Conservation (phyloP, 2,329 filamentous ascomycete genomes). For the Aureobasidium namibiae region DNA sequence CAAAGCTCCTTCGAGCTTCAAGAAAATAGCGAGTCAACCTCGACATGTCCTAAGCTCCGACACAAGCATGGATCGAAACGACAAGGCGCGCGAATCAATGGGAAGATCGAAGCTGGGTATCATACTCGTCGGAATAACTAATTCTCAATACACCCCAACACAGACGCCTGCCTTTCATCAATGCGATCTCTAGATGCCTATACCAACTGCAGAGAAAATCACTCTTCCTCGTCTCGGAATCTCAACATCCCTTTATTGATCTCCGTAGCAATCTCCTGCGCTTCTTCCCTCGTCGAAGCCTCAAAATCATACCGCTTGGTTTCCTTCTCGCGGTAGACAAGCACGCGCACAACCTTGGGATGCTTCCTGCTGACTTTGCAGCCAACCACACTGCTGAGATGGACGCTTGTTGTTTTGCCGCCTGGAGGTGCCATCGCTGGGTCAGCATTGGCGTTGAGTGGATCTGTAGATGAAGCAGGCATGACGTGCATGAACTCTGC, state of each 20-base stretch:
- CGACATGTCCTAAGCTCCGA: no score
- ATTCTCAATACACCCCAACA: not conserved
- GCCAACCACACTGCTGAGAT: slow-evolving; percentile 73
- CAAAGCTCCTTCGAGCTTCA: no score
- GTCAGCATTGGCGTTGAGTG: slow-evolving; percentile 26
- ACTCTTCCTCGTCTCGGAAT: slow-evolving; percentile 17
- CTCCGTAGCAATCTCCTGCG: slow-evolving; percentile 69
- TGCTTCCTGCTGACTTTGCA: slow-evolving; percentile 75
- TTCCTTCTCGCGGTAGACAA: slow-evolving; percentile 68
- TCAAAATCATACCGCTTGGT: slow-evolving; percentile 81
- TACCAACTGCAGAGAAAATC: not conserved
- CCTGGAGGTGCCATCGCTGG: slow-evolving; percentile 16
- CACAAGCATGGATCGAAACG: no score
- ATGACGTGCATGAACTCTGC: slow-evolving; percentile 83
- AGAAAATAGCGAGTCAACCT: no score
- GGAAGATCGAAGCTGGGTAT: no score
- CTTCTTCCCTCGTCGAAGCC: slow-evolving; percentile 62
- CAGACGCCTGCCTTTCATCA: not conserved
- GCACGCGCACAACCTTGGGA: slow-evolving; percentile 70
- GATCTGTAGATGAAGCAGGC: slow-evolving; percentile 36
- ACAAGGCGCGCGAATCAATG: no score
- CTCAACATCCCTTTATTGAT: slow-evolving; percentile 56
- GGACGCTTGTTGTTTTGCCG: slow-evolving; percentile 67
- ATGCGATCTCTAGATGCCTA: no score
- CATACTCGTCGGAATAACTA: no score